Base-by-base conservation (phyloP, 2,329 filamentous ascomycete genomes). In the Botrytis porri region DNA sequence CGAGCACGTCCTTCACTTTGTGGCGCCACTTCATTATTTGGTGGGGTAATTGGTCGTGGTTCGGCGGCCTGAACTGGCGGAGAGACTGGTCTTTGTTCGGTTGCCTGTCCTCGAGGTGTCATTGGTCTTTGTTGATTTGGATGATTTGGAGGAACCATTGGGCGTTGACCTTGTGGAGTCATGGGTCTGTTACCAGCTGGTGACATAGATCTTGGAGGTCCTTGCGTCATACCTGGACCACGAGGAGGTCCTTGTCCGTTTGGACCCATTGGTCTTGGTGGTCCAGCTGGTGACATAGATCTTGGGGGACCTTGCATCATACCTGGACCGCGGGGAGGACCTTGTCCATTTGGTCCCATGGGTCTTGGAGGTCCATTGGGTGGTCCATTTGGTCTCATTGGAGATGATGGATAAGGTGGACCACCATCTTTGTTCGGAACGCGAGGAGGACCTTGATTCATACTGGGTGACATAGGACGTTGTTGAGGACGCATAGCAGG, bases 401-500 rank as follows among this genome's bases (percentile, higher is more conserved):
- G 70, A 62, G 69, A 70, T 25, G 59, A 64, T 39, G 69, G 59
- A 48, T 70, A 32, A 51, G 60, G 59, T 43, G 43, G 12, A 0
- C 69, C 69, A 18, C 57, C 69, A 25, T 74, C 66, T 32, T 61
- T 69, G 22, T 37, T 59, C 3, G 65, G 29, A 32, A 29, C 25
- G 29, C 20, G 63, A 25, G 75, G 76, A 66, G 67, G 75, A 73
- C 74, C 73, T 74, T 75, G 70, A 32, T 74, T 74, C 72, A 71
- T 74, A 59, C 54, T 67, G 9, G 77, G 77, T 35, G 76, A 74
- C 74, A 75, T 75, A 18, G 74, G 75, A 63, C 74, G 74, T 62
- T 74, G 71, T 62, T 77, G 75, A 60, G 65, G 69, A 20, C 78
- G 77, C 73, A 77, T 75, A 29, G 74, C 75, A 57, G 76, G 76